Evolutionary conservation across 139 green algal genomes (phyloP).

Genomic region (Auxenochlorella pyrenoidosa): DNA sequence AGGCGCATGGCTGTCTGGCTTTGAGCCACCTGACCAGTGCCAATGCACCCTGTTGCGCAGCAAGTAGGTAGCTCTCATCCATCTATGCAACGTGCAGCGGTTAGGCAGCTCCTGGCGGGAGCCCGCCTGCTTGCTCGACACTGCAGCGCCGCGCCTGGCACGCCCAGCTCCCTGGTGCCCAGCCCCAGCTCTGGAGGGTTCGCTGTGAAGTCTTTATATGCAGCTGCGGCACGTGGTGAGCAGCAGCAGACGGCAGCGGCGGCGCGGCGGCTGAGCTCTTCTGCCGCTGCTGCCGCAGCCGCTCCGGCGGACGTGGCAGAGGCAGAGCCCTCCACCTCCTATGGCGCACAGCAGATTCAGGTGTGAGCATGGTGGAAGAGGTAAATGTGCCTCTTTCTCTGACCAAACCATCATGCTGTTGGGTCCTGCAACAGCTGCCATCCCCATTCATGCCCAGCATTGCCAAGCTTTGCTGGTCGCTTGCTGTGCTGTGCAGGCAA

Average conservation of each 20-base stretch:
- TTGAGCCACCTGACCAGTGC: background rate
- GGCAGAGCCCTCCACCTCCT: background rate
- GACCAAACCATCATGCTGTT: too few relatives aligned
- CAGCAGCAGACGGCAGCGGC: background rate
- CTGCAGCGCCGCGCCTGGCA: background rate
- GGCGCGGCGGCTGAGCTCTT: background rate
- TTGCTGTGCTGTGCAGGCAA: too few relatives aligned
- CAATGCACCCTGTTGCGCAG: background rate
- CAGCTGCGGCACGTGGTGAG: background rate
- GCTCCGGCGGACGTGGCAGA: slow-evolving; percentile 9
- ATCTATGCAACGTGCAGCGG: background rate
- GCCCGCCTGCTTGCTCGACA: slow-evolving; percentile 1
- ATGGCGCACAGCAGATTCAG: slow-evolving; percentile 54
- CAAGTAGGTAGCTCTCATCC: background rate
- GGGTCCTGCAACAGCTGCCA: too few relatives aligned
- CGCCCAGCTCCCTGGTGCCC: background rate
- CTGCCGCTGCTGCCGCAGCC: slow-evolving; percentile 6
- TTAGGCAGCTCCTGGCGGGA: background rate
- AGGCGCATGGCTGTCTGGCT: background rate
- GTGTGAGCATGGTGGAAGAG: background rate
- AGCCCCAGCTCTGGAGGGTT: background rate
- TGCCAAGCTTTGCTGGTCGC: too few relatives aligned
- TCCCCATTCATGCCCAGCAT: too few relatives aligned
- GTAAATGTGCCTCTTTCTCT: background rate
- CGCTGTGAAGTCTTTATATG: background rate